phyloP scores from a whole-genome alignment of 805 yeast genomes.

The Brettanomyces sp. region DNA sequence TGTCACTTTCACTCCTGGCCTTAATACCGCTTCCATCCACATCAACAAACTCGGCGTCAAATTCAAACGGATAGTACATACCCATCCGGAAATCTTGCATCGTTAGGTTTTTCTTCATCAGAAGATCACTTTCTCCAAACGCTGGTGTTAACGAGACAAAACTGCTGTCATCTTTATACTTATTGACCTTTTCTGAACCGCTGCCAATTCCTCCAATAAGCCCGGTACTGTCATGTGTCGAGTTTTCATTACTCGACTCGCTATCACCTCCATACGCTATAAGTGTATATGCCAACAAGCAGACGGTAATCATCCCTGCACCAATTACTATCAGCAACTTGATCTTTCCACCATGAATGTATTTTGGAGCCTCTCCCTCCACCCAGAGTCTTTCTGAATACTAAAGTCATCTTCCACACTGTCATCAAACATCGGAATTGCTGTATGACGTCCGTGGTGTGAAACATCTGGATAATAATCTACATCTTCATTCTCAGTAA shows the following conservation, averaged over 20 bases:
- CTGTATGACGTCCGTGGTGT: conserved; percentile 3
- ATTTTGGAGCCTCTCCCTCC: background rate
- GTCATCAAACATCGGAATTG: background rate
- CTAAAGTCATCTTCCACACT: background rate
- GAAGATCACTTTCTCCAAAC: background rate
- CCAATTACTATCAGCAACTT: background rate
- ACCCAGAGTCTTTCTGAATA: background rate
- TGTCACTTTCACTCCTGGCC: background rate
- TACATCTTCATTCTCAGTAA: conserved; percentile 2
- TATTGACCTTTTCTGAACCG: background rate
- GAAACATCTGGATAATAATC: conserved; percentile 7
- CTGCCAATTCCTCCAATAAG: background rate
- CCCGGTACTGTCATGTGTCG: background rate
- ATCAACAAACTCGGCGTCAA: conserved; percentile 17
- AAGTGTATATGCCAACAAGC: background rate
- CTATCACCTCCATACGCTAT: background rate
- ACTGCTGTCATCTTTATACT: background rate
- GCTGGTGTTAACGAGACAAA: background rate
- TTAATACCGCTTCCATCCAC: conserved; percentile 4
- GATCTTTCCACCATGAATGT: background rate
- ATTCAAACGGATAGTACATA: conserved; percentile 18
- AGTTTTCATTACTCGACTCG: background rate
- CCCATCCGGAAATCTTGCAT: conserved; percentile 23
- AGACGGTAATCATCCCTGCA: background rate
- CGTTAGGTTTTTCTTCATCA: conserved; percentile 12